Evolutionary conservation across 1,139 yeast species (phyloP).

Genomic region (Suhomyces wounanorum): DNA sequence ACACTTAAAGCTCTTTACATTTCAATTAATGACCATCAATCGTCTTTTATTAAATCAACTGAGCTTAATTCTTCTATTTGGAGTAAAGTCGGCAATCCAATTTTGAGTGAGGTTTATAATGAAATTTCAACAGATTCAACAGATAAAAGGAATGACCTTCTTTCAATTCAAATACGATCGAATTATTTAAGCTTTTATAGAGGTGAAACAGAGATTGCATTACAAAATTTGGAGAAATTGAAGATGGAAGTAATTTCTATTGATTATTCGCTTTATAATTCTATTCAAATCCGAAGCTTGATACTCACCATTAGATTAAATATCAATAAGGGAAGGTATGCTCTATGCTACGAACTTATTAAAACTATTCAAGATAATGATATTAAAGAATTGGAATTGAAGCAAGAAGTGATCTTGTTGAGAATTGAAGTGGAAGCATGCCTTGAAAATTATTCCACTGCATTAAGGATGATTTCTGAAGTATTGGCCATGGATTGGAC

Average conservation of each 20-base stretch:
- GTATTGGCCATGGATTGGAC: constrained; percentile 25
- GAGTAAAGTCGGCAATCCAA: constrained; percentile 51
- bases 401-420: constrained; percentile 29
- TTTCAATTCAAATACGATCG: constrained; percentile 43
- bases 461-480: constrained; percentile 37
- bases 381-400: constrained; percentile 34
- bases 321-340: constrained; percentile 38
- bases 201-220: constrained; percentile 45
- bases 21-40: constrained; percentile 38
- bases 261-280: constrained; percentile 38
- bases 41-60: constrained; percentile 47
- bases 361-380: constrained; percentile 26
- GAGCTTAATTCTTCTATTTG: constrained; percentile 52
- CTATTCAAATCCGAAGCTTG: constrained; percentile 39
- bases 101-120: constrained; percentile 47
- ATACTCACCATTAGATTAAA: constrained; percentile 39
- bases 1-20: constrained; percentile 56
- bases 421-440: constrained; percentile 23
- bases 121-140: constrained; percentile 44
- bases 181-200: constrained; percentile 29
- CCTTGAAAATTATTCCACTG: constrained; percentile 35
- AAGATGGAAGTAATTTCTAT: constrained; percentile 20
- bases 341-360: constrained; percentile 27
- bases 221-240: constrained; percentile 30
- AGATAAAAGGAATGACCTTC: constrained; percentile 27